Conservation (phyloP, 208 protist species). For the Giardia muris region DNA sequence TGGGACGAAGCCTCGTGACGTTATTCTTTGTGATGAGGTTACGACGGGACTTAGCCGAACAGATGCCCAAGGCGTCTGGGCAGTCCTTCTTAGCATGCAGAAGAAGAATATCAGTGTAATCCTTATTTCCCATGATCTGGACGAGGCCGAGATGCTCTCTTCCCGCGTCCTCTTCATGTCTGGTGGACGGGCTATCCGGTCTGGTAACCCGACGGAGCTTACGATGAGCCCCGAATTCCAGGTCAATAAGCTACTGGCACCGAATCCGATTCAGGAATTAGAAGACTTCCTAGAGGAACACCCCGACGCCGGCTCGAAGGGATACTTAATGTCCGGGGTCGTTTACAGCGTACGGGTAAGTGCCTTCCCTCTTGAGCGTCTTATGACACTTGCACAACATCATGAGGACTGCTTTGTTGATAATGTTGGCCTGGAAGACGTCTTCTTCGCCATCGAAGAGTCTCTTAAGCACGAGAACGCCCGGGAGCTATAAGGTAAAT, state of each 20-base stretch:
- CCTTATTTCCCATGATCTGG: slow-evolving; percentile 23
- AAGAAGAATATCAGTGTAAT: not conserved
- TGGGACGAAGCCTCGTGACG: not conserved
- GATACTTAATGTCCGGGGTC: not conserved
- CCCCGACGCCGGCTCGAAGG: not conserved
- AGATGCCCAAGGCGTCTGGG: slow-evolving; percentile 6
- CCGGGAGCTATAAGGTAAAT: too few species aligned
- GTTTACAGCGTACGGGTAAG: not conserved
- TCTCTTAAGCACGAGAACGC: not conserved
- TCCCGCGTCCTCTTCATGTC: not conserved
- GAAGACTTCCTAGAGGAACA: not conserved
- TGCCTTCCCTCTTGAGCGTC: not conserved
- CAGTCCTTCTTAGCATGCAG: not conserved
- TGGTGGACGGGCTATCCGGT: not conserved
- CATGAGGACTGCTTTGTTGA: not conserved
- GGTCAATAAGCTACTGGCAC: not conserved
- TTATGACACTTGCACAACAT: not conserved
- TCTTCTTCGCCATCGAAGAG: not conserved
- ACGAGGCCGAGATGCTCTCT: slow-evolving; percentile 18
- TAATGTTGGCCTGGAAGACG: not conserved
- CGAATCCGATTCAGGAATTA: not conserved
- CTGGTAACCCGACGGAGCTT: not conserved
- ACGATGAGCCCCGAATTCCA: not conserved
- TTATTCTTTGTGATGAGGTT: slow-evolving; percentile 1
- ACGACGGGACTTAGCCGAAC: not conserved